Evolutionary conservation across 2,329 filamentous ascomycete genomes (phyloP).

Genomic region (Blastomyces silverae): DNA sequence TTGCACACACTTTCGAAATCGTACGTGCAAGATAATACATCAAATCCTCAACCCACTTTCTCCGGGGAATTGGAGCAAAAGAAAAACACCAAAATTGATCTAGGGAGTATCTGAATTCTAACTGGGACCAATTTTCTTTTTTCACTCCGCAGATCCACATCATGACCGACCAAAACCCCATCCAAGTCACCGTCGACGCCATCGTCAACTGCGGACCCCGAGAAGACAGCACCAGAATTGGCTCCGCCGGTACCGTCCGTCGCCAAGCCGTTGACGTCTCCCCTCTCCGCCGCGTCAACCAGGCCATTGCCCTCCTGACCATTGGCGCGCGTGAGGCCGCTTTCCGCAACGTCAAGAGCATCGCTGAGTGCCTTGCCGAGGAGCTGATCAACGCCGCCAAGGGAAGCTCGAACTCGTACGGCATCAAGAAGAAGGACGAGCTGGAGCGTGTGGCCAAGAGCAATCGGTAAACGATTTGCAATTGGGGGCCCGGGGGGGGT

Average conservation of each 20-base stretch:
- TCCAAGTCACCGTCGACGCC: conserved; percentile 98
- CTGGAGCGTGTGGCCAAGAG: conserved; percentile 99
- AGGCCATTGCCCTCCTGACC: conserved; percentile 97
- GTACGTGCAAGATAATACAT: conserved; percentile 53
- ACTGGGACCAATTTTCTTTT: conserved; percentile 19
- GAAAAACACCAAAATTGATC: background rate
- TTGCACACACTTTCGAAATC: conserved; percentile 98
- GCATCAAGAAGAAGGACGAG: conserved; percentile 99
- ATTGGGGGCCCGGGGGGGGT: conserved; percentile 31
- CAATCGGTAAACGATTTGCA: conserved; percentile 80
- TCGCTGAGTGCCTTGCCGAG: conserved; percentile 98
- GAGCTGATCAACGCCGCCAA: conserved; percentile 99
- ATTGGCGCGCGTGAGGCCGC: conserved; percentile 97
- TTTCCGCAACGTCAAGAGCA: conserved; percentile 99
- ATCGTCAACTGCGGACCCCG: conserved; percentile 99
- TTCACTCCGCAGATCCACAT: conserved; percentile 73
- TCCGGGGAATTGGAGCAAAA: background rate
- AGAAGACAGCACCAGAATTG: conserved; percentile 99
- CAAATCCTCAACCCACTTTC: background rate
- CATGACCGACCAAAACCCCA: conserved; percentile 99
- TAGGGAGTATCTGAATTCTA: background rate
- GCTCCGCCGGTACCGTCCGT: conserved; percentile 98
- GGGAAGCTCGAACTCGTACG: conserved; percentile 99
- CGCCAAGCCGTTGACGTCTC: conserved; percentile 99
- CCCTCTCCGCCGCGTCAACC: conserved; percentile 98